These are phyloP conservation scores for Schwanniomyces etchellsii DNA, from an alignment of 1,139 yeast species.

Conservation along the genomic window DNA sequence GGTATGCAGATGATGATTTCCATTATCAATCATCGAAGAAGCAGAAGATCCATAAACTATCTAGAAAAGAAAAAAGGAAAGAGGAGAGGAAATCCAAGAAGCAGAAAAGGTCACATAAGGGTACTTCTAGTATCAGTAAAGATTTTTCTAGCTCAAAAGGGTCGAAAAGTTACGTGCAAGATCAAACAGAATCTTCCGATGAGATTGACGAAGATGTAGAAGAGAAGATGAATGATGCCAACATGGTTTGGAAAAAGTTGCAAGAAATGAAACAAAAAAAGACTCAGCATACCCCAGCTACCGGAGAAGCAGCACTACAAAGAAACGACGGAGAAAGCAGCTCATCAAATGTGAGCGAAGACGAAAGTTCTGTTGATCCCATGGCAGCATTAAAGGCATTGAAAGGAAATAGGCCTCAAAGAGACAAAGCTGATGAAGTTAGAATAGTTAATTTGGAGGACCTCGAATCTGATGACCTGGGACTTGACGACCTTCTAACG, in stretches of 20 bases:
- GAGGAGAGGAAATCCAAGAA: conserved; percentile 50
- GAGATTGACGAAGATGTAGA: conserved; percentile 4
- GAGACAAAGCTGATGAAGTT: not conserved
- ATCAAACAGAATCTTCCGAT: conserved; percentile 1
- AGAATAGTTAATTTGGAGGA: not conserved
- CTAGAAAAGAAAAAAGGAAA: conserved; percentile 56
- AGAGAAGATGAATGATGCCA: not conserved
- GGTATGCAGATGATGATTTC: conserved; percentile 33
- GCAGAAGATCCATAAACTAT: conserved; percentile 23
- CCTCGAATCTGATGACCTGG: not conserved
- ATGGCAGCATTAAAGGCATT: conserved; percentile 7
- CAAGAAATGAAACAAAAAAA: too few relatives aligned
- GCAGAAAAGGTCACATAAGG: conserved; percentile 26
- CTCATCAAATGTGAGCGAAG: conserved; percentile 1
- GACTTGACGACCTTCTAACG: not conserved
- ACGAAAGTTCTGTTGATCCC: conserved; percentile 6
- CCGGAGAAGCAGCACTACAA: too few relatives aligned
- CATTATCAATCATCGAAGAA: conserved; percentile 12
- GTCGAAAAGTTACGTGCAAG: not conserved
- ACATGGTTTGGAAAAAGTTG: too few relatives aligned
- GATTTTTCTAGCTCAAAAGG: conserved; percentile 5
- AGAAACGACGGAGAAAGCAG: not conserved
- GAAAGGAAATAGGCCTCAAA: conserved; percentile 6
- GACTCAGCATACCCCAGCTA: too few relatives aligned
- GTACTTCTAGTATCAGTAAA: conserved; percentile 5